Conservation (phyloP, 805 yeast genomes). For the Metschnikowia henanensis region DNA sequence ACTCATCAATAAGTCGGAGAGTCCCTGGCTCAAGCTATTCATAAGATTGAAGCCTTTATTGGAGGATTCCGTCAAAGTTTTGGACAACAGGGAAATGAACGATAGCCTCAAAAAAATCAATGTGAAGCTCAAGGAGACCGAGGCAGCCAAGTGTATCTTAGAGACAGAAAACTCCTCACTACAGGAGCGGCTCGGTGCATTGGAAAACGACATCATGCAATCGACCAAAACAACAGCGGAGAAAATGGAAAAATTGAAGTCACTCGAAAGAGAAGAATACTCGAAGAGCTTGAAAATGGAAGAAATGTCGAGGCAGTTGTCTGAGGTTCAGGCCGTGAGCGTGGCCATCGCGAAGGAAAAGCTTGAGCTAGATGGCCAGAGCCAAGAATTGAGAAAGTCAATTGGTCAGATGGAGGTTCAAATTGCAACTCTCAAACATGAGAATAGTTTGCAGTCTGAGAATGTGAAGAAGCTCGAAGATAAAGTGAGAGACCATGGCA, state of each 20-base stretch:
- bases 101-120: slow-evolving; percentile 57
- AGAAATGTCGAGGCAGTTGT: slow-evolving; percentile 29
- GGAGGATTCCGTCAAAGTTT: slow-evolving; percentile 58
- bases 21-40: slow-evolving; percentile 72
- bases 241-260: slow-evolving; percentile 47
- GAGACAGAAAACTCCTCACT: slow-evolving; percentile 42
- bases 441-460: slow-evolving; percentile 15
- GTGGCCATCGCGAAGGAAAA: slow-evolving; percentile 35
- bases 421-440: slow-evolving; percentile 19
- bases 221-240: slow-evolving; percentile 37
- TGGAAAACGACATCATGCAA: slow-evolving; percentile 34
- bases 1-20: slow-evolving; percentile 33
- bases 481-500: not conserved
- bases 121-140: slow-evolving; percentile 37
- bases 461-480: slow-evolving; percentile 1
- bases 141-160: slow-evolving; percentile 27
- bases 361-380: slow-evolving; percentile 21
- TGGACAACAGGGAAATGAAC: slow-evolving; percentile 56
- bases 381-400: not conserved
- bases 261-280: slow-evolving; percentile 42
- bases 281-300: slow-evolving; percentile 27
- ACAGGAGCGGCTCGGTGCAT: slow-evolving; percentile 29
- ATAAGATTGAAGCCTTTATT: slow-evolving; percentile 74
- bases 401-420: not conserved
- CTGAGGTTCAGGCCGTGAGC: slow-evolving; percentile 30